Base-by-base conservation (phyloP, 1,284 basidiomycete genomes). In the Rugosomyces carneus region DNA sequence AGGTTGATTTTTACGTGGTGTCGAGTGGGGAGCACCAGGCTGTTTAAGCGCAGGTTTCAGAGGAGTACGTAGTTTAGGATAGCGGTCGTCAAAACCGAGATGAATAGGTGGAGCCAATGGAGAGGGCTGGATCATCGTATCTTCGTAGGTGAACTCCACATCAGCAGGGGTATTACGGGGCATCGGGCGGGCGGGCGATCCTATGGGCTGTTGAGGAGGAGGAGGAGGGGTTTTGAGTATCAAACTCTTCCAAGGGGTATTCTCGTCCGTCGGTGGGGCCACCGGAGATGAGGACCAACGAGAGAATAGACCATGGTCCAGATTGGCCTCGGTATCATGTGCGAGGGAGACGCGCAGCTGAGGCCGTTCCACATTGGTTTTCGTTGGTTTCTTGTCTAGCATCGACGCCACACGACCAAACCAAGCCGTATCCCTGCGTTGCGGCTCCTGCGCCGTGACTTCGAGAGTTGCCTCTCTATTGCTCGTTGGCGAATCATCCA, bases 21-120 rank as follows among this genome's bases (percentile, higher is more conserved):
- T 49, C 23, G 29, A 34, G 39, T 40, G 45, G 8, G 58, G 51
- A 23, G 57, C 44, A 45, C 19, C 41, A 38, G 31, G 51, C 49
- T 23, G 57, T 54, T 31, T 54, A 48, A 23, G 53, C 26, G 41
- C 45, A 50, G 35, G 29, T 40, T 52, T 51, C 11, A 40, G 37
- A 47, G 53, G 56, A 53, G 49, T 52, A 40, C 44, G 52, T 26
- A 51, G 52, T 21, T 37, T 55, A 50, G 59, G 57, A 46, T 53
- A 62, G 52, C 40, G 62, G 34, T 58, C 54, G 18, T 70, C 65
- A 54, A 75, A 76, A n/a, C 74, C 74, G 24, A 71, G 69, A 51
- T 83, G 73, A 16, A 83, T 64, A 2, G 81, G 82, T 47, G 80
- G 61, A 15, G 76, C 70, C 27, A 76, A 60, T 43, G 59, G 58